phyloP scores from a whole-genome alignment of 1,284 basidiomycete genomes.

The Apiotrichum akiyoshidainum region DNA sequence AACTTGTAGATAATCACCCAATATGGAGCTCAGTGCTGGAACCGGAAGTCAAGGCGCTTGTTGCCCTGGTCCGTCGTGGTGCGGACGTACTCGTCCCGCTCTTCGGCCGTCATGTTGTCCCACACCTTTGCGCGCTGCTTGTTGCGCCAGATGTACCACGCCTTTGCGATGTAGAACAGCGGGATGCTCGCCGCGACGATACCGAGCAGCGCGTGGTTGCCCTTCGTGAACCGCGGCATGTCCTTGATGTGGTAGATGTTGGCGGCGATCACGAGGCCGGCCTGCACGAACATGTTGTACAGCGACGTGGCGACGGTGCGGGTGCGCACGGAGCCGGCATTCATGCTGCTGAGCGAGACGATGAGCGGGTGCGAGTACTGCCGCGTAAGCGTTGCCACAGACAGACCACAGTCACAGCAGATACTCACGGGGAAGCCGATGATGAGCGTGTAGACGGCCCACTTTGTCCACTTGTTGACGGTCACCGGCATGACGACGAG shows the following conservation, averaged over 20 bases:
- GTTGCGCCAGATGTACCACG: slow-evolving; percentile 29
- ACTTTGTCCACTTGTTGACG: slow-evolving; percentile 26
- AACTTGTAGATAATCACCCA: neutral
- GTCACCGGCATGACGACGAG: slow-evolving; percentile 27
- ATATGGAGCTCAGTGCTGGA: neutral
- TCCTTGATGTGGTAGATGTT: slow-evolving; percentile 40
- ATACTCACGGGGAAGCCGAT: slow-evolving; percentile 17
- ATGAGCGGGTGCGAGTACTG: slow-evolving; percentile 20
- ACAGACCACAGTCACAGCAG: neutral
- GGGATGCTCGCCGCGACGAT: slow-evolving; percentile 25
- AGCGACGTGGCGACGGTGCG: slow-evolving; percentile 38
- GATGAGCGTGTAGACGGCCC: slow-evolving; percentile 20
- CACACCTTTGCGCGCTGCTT: slow-evolving; percentile 27
- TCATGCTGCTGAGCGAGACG: slow-evolving; percentile 33
- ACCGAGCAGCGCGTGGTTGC: slow-evolving; percentile 36
- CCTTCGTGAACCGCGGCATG: slow-evolving; percentile 36
- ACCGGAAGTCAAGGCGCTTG: slow-evolving; percentile 24
- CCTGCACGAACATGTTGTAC: slow-evolving; percentile 46
- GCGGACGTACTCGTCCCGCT: slow-evolving; percentile 27
- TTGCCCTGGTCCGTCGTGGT: slow-evolving; percentile 36
- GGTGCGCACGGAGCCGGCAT: slow-evolving; percentile 40
- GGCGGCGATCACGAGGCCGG: slow-evolving; percentile 28
- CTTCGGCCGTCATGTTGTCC: slow-evolving; percentile 27
- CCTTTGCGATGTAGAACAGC: slow-evolving; percentile 23
- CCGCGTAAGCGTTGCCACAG: neutral